Conservation (phyloP, 108 stramenopile species). For the Cyclostephanos tholiformis region DNA sequence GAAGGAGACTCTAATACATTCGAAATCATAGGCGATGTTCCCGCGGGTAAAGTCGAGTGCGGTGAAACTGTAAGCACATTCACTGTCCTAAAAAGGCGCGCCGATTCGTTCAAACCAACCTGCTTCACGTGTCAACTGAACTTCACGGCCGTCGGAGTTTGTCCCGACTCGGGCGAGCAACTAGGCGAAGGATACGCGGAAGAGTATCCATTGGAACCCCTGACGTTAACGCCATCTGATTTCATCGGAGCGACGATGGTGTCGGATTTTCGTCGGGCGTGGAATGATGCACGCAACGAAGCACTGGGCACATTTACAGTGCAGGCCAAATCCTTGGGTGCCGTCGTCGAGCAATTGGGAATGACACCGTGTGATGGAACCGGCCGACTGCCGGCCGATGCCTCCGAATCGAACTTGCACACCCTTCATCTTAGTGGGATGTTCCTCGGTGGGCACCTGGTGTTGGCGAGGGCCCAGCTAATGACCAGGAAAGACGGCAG, state of each 20-base stretch:
- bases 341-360: constrained; percentile 85
- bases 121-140: constrained; percentile 15
- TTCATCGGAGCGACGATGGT: constrained; percentile 7
- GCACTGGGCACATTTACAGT: constrained; percentile 93
- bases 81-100: constrained; percentile 58
- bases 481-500: constrained; percentile 64
- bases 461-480: constrained; percentile 88
- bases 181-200: neutral
- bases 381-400: constrained; percentile 52
- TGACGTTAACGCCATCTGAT: neutral
- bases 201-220: neutral
- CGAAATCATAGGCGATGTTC: constrained; percentile 49
- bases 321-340: constrained; percentile 86
- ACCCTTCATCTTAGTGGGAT: constrained; percentile 91
- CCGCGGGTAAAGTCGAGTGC: constrained; percentile 55
- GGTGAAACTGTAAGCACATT: constrained; percentile 73
- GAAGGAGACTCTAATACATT: constrained; percentile 59
- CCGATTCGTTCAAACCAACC: constrained; percentile 40
- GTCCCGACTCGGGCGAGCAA: neutral
- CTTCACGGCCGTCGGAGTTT: neutral
- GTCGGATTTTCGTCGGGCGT: neutral
- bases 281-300: constrained; percentile 70
- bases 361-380: constrained; percentile 95
- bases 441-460: constrained; percentile 80
- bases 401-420: constrained; percentile 74